These are phyloP conservation scores for Aureobasidium sp. DNA, from an alignment of 2,329 filamentous ascomycete genomes.

Conservation along the genomic window DNA sequence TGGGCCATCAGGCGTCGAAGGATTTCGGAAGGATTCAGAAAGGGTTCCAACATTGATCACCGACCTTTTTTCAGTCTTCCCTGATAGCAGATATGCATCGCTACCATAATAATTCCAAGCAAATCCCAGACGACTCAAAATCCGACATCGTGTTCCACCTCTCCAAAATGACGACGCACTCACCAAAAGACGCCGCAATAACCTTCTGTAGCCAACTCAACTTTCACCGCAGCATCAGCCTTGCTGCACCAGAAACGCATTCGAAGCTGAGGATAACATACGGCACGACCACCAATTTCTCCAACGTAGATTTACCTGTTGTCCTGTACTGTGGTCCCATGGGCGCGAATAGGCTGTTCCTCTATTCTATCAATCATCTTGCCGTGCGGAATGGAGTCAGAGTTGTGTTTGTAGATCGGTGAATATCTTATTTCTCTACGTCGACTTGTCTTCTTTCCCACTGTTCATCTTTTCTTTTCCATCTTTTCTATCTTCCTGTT, in stretches of 20 bases:
- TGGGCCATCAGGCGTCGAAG: too few species aligned
- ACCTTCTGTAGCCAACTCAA: constrained; percentile 16
- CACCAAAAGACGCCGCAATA: constrained; percentile 12
- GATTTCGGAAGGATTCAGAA: too few species aligned
- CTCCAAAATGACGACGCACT: neutral
- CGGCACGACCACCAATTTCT: constrained; percentile 29
- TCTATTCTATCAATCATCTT: constrained; percentile 27
- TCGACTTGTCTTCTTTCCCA: too few species aligned
- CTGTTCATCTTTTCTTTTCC: constrained; percentile 14
- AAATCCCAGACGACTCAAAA: neutral
- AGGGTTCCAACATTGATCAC: too few species aligned
- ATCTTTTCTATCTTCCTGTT: neutral
- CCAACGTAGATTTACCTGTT: constrained; percentile 21
- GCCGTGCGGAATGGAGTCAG: constrained; percentile 29
- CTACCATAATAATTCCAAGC: too few species aligned
- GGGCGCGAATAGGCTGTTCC: constrained; percentile 32
- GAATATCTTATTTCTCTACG: too few species aligned
- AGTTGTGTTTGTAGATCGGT: constrained; percentile 36
- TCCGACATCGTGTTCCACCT: neutral
- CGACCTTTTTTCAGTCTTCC: too few species aligned
- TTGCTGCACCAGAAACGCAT: constrained; percentile 24
- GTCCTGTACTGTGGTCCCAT: constrained; percentile 36
- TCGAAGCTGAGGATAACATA: constrained; percentile 25
- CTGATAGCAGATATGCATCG: too few species aligned
- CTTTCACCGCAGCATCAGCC: constrained; percentile 25